Conservation (phyloP, 768 basidiomycete species). For the Tephrocybe sp. region DNA sequence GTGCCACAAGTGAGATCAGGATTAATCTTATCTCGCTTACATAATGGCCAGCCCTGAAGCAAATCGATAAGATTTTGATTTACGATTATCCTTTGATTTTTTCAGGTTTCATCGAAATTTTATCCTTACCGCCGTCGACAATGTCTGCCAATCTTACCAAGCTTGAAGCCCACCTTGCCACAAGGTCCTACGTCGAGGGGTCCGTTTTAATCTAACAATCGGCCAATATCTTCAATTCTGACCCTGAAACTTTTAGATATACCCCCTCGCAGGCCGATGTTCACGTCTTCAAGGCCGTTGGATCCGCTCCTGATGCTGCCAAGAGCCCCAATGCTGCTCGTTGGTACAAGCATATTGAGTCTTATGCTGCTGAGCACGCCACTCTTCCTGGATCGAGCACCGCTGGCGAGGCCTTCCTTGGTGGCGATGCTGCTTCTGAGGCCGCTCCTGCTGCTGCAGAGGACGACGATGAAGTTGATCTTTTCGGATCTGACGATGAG, state of each 20-base stretch:
- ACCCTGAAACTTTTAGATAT: slow-evolving; percentile 51
- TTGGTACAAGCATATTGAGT: slow-evolving; percentile 95
- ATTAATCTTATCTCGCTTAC: slow-evolving; percentile 19
- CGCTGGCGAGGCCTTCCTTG: slow-evolving; percentile 72
- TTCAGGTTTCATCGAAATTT: slow-evolving; percentile 26
- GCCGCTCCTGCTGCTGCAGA: slow-evolving; percentile 52
- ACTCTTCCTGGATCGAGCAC: slow-evolving; percentile 83
- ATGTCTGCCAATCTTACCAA: slow-evolving; percentile 71
- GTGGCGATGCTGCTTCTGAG: slow-evolving; percentile 41
- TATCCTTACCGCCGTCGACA: slow-evolving; percentile 19
- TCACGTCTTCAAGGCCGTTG: slow-evolving; percentile 80
- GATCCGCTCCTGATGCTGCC: slow-evolving; percentile 60
- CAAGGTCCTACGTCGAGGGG: slow-evolving; percentile 91
- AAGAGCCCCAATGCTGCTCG: slow-evolving; percentile 72
- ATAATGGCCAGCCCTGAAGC: slow-evolving; percentile 25
- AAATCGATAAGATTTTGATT: slow-evolving; percentile 6
- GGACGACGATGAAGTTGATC: slow-evolving; percentile 77
- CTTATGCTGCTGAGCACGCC: slow-evolving; percentile 74
- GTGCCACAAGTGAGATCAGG: too few relatives aligned
- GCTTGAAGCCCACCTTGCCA: slow-evolving; percentile 84
- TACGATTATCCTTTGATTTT: slow-evolving; percentile 17
- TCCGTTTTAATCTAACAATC: slow-evolving; percentile 36
- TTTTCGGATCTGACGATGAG: slow-evolving; percentile 84
- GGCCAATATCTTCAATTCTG: slow-evolving; percentile 10
- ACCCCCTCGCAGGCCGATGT: slow-evolving; percentile 94